A percentile compares a stretch with the other conserved stretches of the same genome.
Evolutionary conservation across 2,329 filamentous ascomycete genomes (phyloP).

Genomic region (Dactylellina cionopaga): DNA sequence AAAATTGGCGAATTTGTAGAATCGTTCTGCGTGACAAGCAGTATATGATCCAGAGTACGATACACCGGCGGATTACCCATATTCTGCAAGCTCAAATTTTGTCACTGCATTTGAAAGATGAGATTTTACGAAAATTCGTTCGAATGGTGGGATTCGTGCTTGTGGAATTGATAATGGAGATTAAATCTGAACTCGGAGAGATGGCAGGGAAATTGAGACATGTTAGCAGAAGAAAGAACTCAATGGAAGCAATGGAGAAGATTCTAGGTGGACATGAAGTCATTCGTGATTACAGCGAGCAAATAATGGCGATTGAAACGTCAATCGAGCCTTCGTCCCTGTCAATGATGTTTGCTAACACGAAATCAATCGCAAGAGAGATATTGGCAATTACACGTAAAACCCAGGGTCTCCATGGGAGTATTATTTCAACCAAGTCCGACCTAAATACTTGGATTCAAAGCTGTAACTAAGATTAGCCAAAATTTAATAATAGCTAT

Average conservation of each 20-base stretch:
- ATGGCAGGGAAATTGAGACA: neutral
- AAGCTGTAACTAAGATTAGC: neutral
- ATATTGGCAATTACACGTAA: neutral
- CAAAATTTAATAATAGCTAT: no score
- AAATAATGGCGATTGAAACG: neutral
- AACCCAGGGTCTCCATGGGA: neutral
- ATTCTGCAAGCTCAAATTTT: no score
- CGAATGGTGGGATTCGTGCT: neutral
- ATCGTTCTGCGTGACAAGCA: neutral
- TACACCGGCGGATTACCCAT: constrained; percentile 2
- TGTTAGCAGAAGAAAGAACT: neutral
- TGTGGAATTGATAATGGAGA: neutral
- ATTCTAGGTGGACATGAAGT: neutral
- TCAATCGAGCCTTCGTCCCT: neutral
- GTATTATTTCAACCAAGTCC: neutral
- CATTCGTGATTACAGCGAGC: neutral
- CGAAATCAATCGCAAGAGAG: neutral
- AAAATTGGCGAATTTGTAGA: constrained; percentile 10
- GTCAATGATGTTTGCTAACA: neutral
- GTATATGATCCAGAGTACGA: neutral
- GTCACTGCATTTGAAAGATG: neutral
- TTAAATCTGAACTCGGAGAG: neutral
- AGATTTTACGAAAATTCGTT: neutral
- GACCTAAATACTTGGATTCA: neutral
- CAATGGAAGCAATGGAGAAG: neutral